Evolutionary conservation across 2,329 filamentous ascomycete genomes (phyloP).

Genomic region (Stylonectria norvegica): DNA sequence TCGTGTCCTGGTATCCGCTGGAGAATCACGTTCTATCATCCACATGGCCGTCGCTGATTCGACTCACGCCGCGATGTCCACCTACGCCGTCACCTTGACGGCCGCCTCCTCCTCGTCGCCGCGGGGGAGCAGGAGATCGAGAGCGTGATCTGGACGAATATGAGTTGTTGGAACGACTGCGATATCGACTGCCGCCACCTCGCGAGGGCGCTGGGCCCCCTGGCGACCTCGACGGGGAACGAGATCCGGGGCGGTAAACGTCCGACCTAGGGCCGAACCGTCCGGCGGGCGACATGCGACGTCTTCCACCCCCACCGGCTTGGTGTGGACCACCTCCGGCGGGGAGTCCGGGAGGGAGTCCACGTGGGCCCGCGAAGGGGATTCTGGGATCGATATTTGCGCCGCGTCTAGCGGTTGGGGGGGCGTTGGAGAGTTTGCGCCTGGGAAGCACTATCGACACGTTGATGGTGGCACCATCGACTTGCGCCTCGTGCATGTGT

Average conservation of each 20-base stretch:
- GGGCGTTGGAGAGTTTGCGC: conserved; percentile 76
- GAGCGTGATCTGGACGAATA: conserved; percentile 50
- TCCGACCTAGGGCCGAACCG: conserved; percentile 47
- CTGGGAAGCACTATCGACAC: conserved; percentile 86
- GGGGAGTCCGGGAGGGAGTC: conserved; percentile 28
- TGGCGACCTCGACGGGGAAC: conserved; percentile 45
- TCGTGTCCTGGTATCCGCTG: conserved; percentile 25
- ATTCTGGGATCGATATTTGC: conserved; percentile 54
- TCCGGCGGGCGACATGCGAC: conserved; percentile 33
- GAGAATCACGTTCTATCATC: conserved; percentile 39
- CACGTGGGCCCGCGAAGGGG: conserved; percentile 31
- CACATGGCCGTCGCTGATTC: conserved; percentile 44
- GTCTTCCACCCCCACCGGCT: conserved; percentile 33
- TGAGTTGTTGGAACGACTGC: conserved; percentile 43
- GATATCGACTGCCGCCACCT: conserved; percentile 38
- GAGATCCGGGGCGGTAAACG: conserved; percentile 60
- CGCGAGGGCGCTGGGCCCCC: conserved; percentile 38
- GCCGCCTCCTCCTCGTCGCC: conserved; percentile 30
- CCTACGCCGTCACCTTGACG: conserved; percentile 32
- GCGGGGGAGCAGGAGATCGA: conserved; percentile 38
- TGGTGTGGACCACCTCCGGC: conserved; percentile 26
- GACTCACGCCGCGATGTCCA: conserved; percentile 47
- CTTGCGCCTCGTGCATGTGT: conserved; percentile 96
- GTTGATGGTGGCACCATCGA: conserved; percentile 78
- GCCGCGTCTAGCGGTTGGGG: conserved; percentile 65